phyloP scores from a whole-genome alignment of 768 basidiomycete genomes.

The Mycena chlorophos region DNA sequence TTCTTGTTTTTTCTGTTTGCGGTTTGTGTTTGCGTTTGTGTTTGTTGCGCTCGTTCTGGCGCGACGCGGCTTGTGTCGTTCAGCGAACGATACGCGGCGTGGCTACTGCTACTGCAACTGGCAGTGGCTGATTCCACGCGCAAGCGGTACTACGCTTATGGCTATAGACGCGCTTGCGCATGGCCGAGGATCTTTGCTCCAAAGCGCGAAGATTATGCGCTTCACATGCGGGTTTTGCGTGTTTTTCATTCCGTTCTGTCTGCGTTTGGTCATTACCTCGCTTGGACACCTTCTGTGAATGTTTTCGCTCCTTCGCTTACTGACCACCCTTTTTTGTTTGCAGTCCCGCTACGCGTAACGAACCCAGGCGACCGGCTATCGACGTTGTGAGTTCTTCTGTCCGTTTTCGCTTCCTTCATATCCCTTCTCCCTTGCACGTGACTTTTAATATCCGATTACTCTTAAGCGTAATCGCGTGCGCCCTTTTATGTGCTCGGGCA shows the following conservation, averaged over 20 bases:
- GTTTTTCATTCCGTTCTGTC: too few relatives aligned
- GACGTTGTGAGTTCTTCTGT: conserved; percentile 9
- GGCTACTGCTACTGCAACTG: too few relatives aligned
- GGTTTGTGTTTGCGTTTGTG: neutral
- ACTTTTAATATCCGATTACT: neutral
- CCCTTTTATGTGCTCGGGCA: too few relatives aligned
- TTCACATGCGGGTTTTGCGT: too few relatives aligned
- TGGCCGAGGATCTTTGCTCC: too few relatives aligned
- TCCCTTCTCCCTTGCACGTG: neutral
- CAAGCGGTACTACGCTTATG: too few relatives aligned
- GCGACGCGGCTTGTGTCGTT: too few relatives aligned
- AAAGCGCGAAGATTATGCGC: too few relatives aligned
- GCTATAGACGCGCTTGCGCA: too few relatives aligned
- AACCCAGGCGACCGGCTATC: conserved; percentile 21
- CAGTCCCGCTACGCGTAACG: conserved; percentile 19
- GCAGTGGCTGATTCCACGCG: too few relatives aligned
- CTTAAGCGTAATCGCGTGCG: neutral
- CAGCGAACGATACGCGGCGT: too few relatives aligned
- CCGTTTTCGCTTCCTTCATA: neutral
- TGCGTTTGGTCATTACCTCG: neutral
- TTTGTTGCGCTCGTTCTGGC: neutral
- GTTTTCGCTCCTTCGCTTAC: neutral
- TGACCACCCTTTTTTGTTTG: neutral
- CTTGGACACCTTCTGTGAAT: neutral
- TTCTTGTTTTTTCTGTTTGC: conserved; percentile 7